Evolutionary conservation across 441 rosid genomes (phyloP), one percentile per base, ranked within the genome.

Genomic region (Aleurites moluccanus): DNA sequence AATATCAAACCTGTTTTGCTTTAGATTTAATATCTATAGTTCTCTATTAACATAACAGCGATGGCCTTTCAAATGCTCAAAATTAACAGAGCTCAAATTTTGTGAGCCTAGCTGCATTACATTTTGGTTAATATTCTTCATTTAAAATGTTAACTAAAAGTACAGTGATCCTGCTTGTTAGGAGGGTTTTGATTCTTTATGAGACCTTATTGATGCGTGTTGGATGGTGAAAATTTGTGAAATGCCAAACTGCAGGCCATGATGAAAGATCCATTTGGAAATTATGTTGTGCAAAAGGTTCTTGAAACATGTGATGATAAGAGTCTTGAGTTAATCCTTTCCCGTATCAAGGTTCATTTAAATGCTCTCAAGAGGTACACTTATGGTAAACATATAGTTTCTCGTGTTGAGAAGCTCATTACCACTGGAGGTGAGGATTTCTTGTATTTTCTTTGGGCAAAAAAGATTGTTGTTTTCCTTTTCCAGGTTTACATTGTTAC

Each of bases 201-300:
- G 21, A 0, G 45, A 10, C 2, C 20, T 59, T 15, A 42, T 8
- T 49, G 35, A 18, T 42, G 42, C 25, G 3, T 10, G 14, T 42
- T 73, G 40, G 55, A 49, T 72, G 70, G 64, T 40, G 64, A 30
- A 49, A 20, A 44, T 65, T 45, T 72, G 61, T 70, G 61, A 56
- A 35, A 67, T 79, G 65, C 56, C 42, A 70, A 76, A 77, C 67
- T 75, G 88, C 92, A 91, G 99, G 97, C 91, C 11, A 92, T 94
- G 99, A 94, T 94, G 97, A 94, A 92, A 78, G 99, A 94, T 84
- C 97, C 96, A 53, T 92, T 90, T 57, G 99, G 97, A 78, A 94
- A 94, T 85, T 94, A 94, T 75, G 99, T 94, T 3, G 99, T 92
- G 72, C 99, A 94, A 72, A 94, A 92, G 87, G 99, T 94, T 80